phyloP scores from a whole-genome alignment of 805 yeast genomes.

The Limtongia smithiae region DNA sequence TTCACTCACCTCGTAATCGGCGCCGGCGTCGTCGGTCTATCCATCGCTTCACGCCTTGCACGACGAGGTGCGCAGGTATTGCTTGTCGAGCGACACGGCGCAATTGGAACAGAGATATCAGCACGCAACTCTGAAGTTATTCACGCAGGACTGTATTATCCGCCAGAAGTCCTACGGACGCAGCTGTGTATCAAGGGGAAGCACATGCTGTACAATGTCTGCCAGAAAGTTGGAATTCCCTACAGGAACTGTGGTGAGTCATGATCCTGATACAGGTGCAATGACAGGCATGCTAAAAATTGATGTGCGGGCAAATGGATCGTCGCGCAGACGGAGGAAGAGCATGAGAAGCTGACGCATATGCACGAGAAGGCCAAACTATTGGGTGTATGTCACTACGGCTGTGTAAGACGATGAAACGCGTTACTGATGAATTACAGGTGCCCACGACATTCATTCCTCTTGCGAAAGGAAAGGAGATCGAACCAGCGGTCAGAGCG shows the following conservation, averaged over 20 bases:
- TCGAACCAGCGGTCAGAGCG: constrained; percentile 69
- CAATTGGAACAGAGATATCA: constrained; percentile 75
- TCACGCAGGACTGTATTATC: constrained; percentile 87
- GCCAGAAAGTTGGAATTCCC: constrained; percentile 50
- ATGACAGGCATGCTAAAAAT: background rate
- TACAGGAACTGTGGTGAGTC: constrained; percentile 58
- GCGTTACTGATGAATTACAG: constrained; percentile 7
- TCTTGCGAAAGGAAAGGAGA: constrained; percentile 41
- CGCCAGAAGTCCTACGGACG: constrained; percentile 62
- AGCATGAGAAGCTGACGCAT: constrained; percentile 55
- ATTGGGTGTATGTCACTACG: constrained; percentile 41
- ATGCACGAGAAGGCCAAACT: constrained; percentile 49
- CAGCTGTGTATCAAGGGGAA: constrained; percentile 74
- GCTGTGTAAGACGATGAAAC: background rate
- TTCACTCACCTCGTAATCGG: constrained; percentile 74
- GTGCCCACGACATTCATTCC: constrained; percentile 58
- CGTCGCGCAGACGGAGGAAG: constrained; percentile 71
- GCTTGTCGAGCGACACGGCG: constrained; percentile 63
- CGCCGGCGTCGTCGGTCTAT: constrained; percentile 81
- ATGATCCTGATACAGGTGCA: background rate
- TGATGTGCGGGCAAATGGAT: constrained; percentile 55
- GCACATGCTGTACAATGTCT: constrained; percentile 53
- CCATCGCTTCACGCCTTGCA: constrained; percentile 68
- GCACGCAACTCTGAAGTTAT: constrained; percentile 90
- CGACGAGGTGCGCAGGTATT: constrained; percentile 51